Evolutionary conservation across 2,329 filamentous ascomycete genomes (phyloP), one percentile per base, ranked within the genome.

Genomic region (Diplodia mutila): DNA sequence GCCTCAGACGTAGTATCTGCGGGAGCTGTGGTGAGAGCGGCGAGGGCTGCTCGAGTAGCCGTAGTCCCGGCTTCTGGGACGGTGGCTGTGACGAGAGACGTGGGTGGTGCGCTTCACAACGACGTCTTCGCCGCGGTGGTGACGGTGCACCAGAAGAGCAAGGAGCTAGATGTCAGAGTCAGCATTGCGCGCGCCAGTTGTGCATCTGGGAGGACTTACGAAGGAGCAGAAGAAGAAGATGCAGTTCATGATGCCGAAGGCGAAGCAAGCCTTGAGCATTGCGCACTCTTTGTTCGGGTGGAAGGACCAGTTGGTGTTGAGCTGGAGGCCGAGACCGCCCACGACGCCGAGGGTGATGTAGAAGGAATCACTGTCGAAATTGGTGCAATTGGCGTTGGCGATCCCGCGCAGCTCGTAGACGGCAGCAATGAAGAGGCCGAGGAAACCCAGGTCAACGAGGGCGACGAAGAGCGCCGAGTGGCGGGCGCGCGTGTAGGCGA

Each of bases 181-280:
- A 70, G 64, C 18, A 27, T 12, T 16, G 48, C 6, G 29, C 11
- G 23, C 11, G 29, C 8, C 34, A 7, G n/a, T 49, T 48, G 21
- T 4, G 72, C 55, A 23, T 18, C 23, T 25, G 72, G 23, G 34
- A 18, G 16, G 16, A 75, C 82, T 81, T 79, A 94, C 80, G 63
- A 88, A 86, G 3, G 92, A 95, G 75, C 90, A 83, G 77, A 90
- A 89, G 81, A 97, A 97, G 77, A 94, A 90, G 71, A 95, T 82
- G 71, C 84, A 83, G 78, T 95, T 92, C 85, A 97, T 96, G 78
- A 98, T 97, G 59, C 87, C 93, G 72, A 97, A 89, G 2, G 93
- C 94, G 80, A 93, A 98, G 72, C 85, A 86, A 0, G 94, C 91
- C 86, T 97, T 98, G 75, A 97, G 87, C 92, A 97, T 95, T 61